A percentile compares a stretch with the other conserved stretches of the same genome.
These are phyloP conservation scores for Puya raimondii DNA, from an alignment of 176 grass and related monocot genomes.

Conservation along the genomic window DNA sequence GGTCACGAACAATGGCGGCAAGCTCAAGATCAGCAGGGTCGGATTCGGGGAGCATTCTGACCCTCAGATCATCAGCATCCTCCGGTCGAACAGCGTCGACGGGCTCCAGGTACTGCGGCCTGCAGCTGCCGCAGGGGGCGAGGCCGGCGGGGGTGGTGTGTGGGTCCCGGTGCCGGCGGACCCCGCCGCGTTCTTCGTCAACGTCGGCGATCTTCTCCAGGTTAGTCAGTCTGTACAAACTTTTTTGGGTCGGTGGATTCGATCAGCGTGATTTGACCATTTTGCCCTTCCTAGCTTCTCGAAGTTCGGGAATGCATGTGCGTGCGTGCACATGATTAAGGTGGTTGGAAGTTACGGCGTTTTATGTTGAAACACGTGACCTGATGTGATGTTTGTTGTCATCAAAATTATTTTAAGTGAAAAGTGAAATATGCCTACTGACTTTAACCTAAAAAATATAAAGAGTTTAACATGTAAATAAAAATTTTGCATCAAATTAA, in stretches of 20 bases:
- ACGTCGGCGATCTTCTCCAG: conserved; percentile 79
- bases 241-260: too few species aligned
- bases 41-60: conserved; percentile 94
- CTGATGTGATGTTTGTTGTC: too few species aligned
- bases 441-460: not conserved
- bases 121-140: not conserved
- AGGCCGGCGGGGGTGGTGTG: not conserved
- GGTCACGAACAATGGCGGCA: conserved; percentile 9
- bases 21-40: conserved; percentile 36
- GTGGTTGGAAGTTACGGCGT: too few species aligned
- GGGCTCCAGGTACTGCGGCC: conserved; percentile 61
- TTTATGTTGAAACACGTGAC: too few species aligned
- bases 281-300: not conserved
- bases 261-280: not conserved
- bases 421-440: too few species aligned
- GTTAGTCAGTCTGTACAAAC: conserved; percentile 6
- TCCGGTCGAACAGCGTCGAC: conserved; percentile 60
- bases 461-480: not conserved
- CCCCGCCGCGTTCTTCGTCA: conserved; percentile 63
- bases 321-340: too few species aligned
- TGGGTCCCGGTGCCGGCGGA: conserved; percentile 66
- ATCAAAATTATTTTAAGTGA: too few species aligned
- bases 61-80: conserved; percentile 79
- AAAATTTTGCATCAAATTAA: too few species aligned
- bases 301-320: not conserved